Evolutionary conservation across 768 basidiomycete species (phyloP).

Genomic region (Tremella mesenterica): DNA sequence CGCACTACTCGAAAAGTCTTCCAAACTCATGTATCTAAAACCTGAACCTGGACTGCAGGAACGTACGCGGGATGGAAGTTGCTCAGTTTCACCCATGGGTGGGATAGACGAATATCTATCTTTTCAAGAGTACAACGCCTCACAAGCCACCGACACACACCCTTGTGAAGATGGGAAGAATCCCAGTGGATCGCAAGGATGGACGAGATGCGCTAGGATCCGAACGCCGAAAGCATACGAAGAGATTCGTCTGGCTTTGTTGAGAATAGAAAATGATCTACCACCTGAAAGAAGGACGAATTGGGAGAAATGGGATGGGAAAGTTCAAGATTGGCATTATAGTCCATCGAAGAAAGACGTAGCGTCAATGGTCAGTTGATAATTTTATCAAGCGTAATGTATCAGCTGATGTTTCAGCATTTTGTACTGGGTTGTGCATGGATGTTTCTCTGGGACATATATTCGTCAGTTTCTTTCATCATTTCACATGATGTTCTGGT

Average conservation of each 20-base stretch:
- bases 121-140: slow-evolving; percentile 6
- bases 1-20: slow-evolving; percentile 26
- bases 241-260: slow-evolving; percentile 23
- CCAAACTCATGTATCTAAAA: slow-evolving; percentile 30
- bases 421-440: slow-evolving; percentile 36
- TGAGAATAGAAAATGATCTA: slow-evolving; percentile 25
- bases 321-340: slow-evolving; percentile 24
- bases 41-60: slow-evolving; percentile 26
- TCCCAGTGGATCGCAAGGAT: slow-evolving; percentile 1
- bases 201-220: slow-evolving; percentile 25
- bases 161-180: neutral
- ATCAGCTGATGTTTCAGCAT: slow-evolving; percentile 17
- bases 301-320: slow-evolving; percentile 32
- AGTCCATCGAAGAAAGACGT: slow-evolving; percentile 16
- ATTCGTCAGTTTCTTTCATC: too few relatives aligned
- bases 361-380: slow-evolving; percentile 21
- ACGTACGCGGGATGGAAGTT: neutral
- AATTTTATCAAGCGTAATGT: neutral
- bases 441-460: slow-evolving; percentile 32
- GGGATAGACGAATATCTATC: slow-evolving; percentile 26
- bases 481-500: slow-evolving; percentile 28
- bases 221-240: slow-evolving; percentile 32
- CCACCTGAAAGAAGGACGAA: slow-evolving; percentile 23
- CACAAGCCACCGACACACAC: neutral
- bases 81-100: neutral